These are phyloP conservation scores for Karstenula rhodostoma DNA, from an alignment of 2,329 filamentous ascomycete genomes.

Conservation along the genomic window DNA sequence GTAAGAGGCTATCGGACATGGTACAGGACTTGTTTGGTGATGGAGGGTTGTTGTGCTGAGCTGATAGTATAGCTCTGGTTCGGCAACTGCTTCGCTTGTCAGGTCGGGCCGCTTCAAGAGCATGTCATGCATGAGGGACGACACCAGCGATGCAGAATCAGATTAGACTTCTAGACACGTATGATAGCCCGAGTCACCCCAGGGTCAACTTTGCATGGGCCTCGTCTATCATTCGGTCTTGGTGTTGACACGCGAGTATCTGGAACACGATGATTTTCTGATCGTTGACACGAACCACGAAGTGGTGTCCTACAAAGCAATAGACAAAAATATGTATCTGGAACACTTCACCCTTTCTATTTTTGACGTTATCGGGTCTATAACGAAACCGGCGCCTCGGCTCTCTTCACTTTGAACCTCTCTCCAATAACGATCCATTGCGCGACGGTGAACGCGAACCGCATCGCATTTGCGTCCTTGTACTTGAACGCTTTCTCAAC, in stretches of 20 bases:
- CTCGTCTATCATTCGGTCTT: too few species aligned
- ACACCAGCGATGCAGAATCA: background rate
- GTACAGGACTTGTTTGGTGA: background rate
- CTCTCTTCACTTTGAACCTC: conserved; percentile 53
- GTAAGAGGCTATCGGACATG: background rate
- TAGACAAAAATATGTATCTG: too few species aligned
- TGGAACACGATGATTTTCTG: too few species aligned
- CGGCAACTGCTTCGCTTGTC: background rate
- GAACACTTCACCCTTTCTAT: too few species aligned
- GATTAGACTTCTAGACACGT: too few species aligned
- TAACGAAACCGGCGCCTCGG: background rate
- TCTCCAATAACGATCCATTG: conserved; percentile 57
- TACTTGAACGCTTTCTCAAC: conserved; percentile 23
- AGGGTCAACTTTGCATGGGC: too few species aligned
- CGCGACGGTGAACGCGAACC: conserved; percentile 50
- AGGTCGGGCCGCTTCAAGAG: background rate
- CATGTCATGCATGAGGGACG: background rate
- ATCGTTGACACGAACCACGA: too few species aligned
- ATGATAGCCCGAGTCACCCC: too few species aligned
- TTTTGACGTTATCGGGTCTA: background rate
- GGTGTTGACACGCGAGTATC: too few species aligned
- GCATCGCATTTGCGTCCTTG: conserved; percentile 45
- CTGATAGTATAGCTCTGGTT: background rate
- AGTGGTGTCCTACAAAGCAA: too few species aligned
- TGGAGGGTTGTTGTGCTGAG: background rate